Conservation (phyloP, 129 eudicot genomes). For the Artemisia argyi region DNA sequence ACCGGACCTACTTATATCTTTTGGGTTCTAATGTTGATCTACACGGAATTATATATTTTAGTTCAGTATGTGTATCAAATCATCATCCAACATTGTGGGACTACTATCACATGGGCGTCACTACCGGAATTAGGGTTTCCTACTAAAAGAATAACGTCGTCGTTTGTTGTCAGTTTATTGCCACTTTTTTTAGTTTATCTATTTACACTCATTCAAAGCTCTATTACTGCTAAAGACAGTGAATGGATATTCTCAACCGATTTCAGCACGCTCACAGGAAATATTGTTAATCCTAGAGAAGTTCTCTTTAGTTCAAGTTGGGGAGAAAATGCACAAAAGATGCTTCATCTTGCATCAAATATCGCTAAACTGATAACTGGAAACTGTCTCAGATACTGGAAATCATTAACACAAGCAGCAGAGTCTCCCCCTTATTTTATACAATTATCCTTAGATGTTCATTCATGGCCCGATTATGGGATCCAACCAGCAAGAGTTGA, state of each 20-base stretch:
- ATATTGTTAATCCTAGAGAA: conserved; percentile 36
- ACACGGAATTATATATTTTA: conserved; percentile 87
- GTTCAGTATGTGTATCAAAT: conserved; percentile 90
- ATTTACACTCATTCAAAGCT: conserved; percentile 96
- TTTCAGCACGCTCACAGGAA: conserved; percentile 42
- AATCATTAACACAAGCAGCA: conserved; percentile 90
- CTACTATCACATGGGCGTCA: conserved; percentile 48
- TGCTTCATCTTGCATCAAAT: conserved; percentile 41
- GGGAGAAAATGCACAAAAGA: conserved; percentile 45
- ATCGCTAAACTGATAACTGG: conserved; percentile 41
- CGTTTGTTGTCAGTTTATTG: conserved; percentile 81
- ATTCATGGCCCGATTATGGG: conserved; percentile 93
- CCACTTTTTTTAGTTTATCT: conserved; percentile 91
- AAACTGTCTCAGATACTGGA: conserved; percentile 72
- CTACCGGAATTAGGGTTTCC: conserved; percentile 88
- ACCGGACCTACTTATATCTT: conserved; percentile 90
- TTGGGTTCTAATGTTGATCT: conserved; percentile 90
- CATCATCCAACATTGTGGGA: conserved; percentile 93
- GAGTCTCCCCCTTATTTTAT: conserved; percentile 98
- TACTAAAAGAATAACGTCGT: conserved; percentile 56
- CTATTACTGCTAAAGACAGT: conserved; percentile 95
- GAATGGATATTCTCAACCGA: conserved; percentile 76
- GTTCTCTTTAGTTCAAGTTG: conserved; percentile 50
- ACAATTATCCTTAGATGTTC: conserved; percentile 91
- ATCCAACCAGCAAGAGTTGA: conserved; percentile 94